Evolutionary conservation across 345 rosid genomes (phyloP), one percentile per base, ranked within the genome.

Genomic region (Citrus reticulata): DNA sequence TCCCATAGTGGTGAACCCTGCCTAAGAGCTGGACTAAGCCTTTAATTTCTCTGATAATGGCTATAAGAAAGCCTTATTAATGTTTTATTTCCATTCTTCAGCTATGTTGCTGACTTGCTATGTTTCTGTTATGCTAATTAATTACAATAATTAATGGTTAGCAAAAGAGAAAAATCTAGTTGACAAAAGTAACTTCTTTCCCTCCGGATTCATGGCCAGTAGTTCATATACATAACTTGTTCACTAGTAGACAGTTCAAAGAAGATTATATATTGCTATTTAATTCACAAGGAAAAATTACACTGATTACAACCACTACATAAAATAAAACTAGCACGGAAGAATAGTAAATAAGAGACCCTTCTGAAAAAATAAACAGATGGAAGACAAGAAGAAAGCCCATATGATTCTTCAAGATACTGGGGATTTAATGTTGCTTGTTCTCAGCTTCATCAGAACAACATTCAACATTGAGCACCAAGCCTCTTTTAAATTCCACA

Each of bases 1-100:
- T 84, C 95, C 97, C 27, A 91, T 93, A 73, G 91, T 71, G 78
- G 85, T 86, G 34, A 92, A 84, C 79, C 84, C 74, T 49, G 83
- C 37, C n/a, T 32, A 3, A 60, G 57, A 27, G 17, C 79, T 64
- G 19, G 32, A 51, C 72, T 57, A 32, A 65, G 59, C 42, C 60
- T 75, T 49, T n/a, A 60, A 59, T 61, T 61, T 19, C 55, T 37
- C 1, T 9, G 25, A 60, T 73, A 9, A 64, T 74, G 70, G 78
- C 61, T 29, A 51, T 51, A 46, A 32, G 7, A 46, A 8, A 34
- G 61, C 71, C 62, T 30, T 13, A 32, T 2, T 30, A 40, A 40
- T 61, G 68, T 46, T 34, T 61, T 64, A 30, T 51, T 65, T 54
- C 66, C 34, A 46, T 75, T 65, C 51, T 32, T 75, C 24, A 39